Conservation (phyloP, 1,284 basidiomycete genomes). For the Apiotrichum laibachii region DNA sequence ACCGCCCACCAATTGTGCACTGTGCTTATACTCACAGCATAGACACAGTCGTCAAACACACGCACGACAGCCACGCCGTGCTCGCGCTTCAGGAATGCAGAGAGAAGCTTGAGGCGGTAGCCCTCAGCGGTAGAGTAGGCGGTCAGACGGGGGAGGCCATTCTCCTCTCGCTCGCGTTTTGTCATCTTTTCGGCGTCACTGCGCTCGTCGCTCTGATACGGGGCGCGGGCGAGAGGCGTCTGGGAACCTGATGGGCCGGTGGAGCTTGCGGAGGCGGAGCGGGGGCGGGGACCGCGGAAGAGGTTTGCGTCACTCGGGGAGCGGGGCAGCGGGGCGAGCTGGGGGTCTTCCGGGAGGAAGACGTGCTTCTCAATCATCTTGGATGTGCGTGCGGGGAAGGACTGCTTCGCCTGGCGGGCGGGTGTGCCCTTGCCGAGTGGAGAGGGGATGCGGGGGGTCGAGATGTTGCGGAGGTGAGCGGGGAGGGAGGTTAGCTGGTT, state of each 20-base stretch:
- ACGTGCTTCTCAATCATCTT: slow-evolving; percentile 92
- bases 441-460: slow-evolving; percentile 46
- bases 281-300: slow-evolving; percentile 14
- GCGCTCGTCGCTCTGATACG: slow-evolving; percentile 35
- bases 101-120: slow-evolving; percentile 73
- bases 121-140: slow-evolving; percentile 83
- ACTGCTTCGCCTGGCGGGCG: slow-evolving; percentile 38
- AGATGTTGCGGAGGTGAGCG: slow-evolving; percentile 45
- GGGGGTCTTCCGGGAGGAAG: slow-evolving; percentile 82
- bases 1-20: no score
- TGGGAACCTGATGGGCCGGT: neutral
- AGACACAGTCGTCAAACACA: slow-evolving; percentile 88
- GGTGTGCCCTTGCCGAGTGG: slow-evolving; percentile 51
- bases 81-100: slow-evolving; percentile 81
- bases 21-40: slow-evolving; percentile 63
- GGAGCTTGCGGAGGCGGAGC: neutral
- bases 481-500: slow-evolving; percentile 39
- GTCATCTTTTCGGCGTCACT: slow-evolving; percentile 53
- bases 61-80: slow-evolving; percentile 81
- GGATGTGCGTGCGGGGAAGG: slow-evolving; percentile 67
- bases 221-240: neutral
- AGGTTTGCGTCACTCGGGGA: slow-evolving; percentile 27
- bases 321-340: slow-evolving; percentile 70
- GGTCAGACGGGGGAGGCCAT: slow-evolving; percentile 72
- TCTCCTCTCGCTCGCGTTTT: slow-evolving; percentile 71